phyloP scores from a whole-genome alignment of 768 basidiomycete genomes.

The Vararia minispora region DNA sequence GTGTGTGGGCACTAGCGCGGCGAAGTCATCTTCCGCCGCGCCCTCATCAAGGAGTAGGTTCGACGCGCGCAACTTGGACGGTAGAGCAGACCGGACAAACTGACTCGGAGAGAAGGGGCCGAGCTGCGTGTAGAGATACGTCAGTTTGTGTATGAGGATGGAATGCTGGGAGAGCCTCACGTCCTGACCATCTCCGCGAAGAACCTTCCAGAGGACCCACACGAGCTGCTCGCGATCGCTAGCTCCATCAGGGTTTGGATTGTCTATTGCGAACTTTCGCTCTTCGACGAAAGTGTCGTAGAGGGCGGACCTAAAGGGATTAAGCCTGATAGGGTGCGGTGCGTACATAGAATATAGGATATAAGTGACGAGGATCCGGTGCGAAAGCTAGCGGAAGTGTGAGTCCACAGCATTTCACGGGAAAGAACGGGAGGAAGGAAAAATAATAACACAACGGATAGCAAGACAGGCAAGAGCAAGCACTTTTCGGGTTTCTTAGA shows the following conservation, averaged over 20 bases:
- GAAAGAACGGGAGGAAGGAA: too few species aligned
- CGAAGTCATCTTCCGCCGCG: slow-evolving; percentile 6
- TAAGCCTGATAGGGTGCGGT: slow-evolving; percentile 68
- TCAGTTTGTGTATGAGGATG: neutral
- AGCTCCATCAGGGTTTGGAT: slow-evolving; percentile 36
- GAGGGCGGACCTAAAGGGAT: slow-evolving; percentile 71
- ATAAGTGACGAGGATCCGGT: slow-evolving; percentile 69
- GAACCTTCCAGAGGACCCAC: slow-evolving; percentile 82
- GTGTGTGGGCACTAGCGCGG: slow-evolving; percentile 5
- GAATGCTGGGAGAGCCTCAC: slow-evolving; percentile 43
- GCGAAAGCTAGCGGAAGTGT: slow-evolving; percentile 38
- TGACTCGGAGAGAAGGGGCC: slow-evolving; percentile 72
- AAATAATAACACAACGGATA: too few species aligned
- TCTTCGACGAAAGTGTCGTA: slow-evolving; percentile 59
- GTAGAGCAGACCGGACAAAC: slow-evolving; percentile 62
- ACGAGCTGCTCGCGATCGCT: slow-evolving; percentile 66
- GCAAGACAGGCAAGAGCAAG: too few species aligned
- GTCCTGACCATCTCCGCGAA: slow-evolving; percentile 75
- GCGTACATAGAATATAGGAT: slow-evolving; percentile 73
- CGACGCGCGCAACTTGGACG: slow-evolving; percentile 61
- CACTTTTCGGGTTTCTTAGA: too few species aligned
- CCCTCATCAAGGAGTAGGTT: slow-evolving; percentile 63
- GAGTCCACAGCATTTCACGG: neutral
- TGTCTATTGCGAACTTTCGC: slow-evolving; percentile 44
- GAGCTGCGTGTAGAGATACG: slow-evolving; percentile 38